These are phyloP conservation scores for Psophocarpus tetragonolobus DNA, from an alignment of 306 rosid genomes.

Conservation along the genomic window DNA sequence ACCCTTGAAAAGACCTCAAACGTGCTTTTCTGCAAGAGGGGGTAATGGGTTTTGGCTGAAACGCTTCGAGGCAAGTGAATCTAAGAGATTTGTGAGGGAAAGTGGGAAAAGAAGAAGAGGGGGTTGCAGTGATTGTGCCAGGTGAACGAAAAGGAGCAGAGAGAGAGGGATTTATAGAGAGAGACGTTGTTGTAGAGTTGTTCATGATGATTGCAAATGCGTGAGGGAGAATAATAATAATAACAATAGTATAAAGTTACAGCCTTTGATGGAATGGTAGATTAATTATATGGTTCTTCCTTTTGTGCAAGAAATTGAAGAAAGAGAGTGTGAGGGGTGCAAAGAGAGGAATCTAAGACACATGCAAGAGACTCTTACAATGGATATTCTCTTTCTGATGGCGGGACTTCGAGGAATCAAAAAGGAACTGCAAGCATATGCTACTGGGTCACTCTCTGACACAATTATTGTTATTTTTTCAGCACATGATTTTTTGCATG, in stretches of 20 bases:
- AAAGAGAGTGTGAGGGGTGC: not conserved
- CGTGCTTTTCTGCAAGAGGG: conserved; percentile 36
- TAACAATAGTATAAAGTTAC: conserved; percentile 27
- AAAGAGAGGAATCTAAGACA: conserved; percentile 34
- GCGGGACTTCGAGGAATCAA: conserved; percentile 43
- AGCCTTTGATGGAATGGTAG: not conserved
- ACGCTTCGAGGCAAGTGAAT: conserved; percentile 29
- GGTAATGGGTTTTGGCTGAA: conserved; percentile 44
- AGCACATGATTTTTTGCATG: not conserved
- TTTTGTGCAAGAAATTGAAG: not conserved
- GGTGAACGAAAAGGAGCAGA: conserved; percentile 54
- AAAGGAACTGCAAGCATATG: conserved; percentile 47
- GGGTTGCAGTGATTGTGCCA: not conserved
- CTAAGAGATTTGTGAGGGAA: conserved; percentile 20
- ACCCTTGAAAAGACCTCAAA: conserved; percentile 25
- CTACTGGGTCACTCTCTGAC: conserved; percentile 36
- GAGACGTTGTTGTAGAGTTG: conserved; percentile 37
- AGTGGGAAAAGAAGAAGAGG: conserved; percentile 14
- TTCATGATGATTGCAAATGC: conserved; percentile 48
- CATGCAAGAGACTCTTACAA: not conserved
- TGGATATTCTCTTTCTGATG: conserved; percentile 54
- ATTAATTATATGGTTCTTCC: not conserved
- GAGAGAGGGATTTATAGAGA: conserved; percentile 72
- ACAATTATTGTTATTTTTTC: not conserved
- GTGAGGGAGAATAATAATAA: not conserved